Base-by-base conservation (phyloP, 805 yeast genomes). In the Pichia scutulata region DNA sequence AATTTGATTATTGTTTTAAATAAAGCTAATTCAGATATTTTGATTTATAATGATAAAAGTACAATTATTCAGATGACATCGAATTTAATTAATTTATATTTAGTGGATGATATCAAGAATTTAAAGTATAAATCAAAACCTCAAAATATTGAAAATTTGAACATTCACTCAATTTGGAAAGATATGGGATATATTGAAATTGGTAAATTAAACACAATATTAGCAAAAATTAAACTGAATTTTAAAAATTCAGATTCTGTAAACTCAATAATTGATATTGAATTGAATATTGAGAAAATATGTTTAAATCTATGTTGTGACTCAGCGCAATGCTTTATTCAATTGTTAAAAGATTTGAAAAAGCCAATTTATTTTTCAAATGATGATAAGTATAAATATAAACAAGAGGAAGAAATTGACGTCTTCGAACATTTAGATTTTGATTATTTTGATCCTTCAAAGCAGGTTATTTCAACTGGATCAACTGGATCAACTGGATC, bases 271-370 rank as follows among this genome's bases (percentile, higher is more conserved):
- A 14, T 50, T 46, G 53, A 48, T 33, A 24, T 49, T 8, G 48
- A 40, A 22, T 5, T 52, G 16, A 43, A 47, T 39, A 19, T 54
- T 3, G 48, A 76, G 2, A 78, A 74, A 45, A 43, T 82, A 28
- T 76, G 75, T 44, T 59, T 81, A 10, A 73, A 72, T 47, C 55
- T 78, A 7, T 89, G 97, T 69, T 92, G 96, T 1, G 98, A 90
- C 62, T 88, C 97, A 0, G 74, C 82, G 0, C 84, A 87, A 58
- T 78, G 92, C 13, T 64, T 90, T 41, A 53, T 80, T 2, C 95
- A 85, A 54, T 59, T 86, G 9, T 55, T 83, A 10, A 81, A 78
- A 52, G 96, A 89, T 59, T 69, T 90, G 57, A 86, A 85, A 57
- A 79, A 78, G 14, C 89, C 90, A 0, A 65, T 86, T 1, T 65